Evolutionary conservation across 345 rosid species (phyloP), one percentile per base, ranked within the genome.

Genomic region (Lepidium africanum): DNA sequence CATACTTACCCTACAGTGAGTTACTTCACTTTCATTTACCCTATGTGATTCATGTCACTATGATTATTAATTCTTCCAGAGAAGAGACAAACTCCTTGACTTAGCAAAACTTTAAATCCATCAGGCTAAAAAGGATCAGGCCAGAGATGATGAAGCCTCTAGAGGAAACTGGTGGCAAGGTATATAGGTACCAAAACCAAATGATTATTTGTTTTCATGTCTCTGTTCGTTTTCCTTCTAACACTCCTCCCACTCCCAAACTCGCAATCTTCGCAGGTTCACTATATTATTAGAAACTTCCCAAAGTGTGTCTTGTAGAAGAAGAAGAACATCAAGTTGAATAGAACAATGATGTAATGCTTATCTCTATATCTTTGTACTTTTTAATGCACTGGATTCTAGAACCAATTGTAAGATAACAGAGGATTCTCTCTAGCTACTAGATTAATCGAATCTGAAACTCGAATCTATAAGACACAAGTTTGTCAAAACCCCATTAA

Each of bases 161-260:
- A 84, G 96, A 81, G 98, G 96, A 77, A 86, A 92, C 64, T 89
- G 96, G 96, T 92, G 98, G 98, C 84, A 86, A 87, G 98, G 98
- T 81, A 37, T 33, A 16, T 9, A 81, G 14, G 8, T 39, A 15
- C 50, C 36, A 13, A 37, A 25, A 10, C 46, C 41, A 49, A 49
- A 38, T 11, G 0, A 10, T 56, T 47, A 30, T 30, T 46, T 12
- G 11, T 50, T 43, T 11, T 11, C 12, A 35, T 15, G 41, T 58
- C 11, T 45, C 8, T 52, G 43, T n/a, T 63, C 52, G 48, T 51
- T 41, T 61, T 25, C 49, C 14, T 45, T 49, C 21, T 54, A 65
- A 67, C 63, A 25, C 14, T 12, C 60, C 42, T 68, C 47, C 9
- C 5, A 15, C 56, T 37, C 68, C 43, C 9, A 4, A 15, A 42